These are phyloP conservation scores for Parmelia sp. DNA, from an alignment of 495 filamentous ascomycete genomes.

Conservation along the genomic window DNA sequence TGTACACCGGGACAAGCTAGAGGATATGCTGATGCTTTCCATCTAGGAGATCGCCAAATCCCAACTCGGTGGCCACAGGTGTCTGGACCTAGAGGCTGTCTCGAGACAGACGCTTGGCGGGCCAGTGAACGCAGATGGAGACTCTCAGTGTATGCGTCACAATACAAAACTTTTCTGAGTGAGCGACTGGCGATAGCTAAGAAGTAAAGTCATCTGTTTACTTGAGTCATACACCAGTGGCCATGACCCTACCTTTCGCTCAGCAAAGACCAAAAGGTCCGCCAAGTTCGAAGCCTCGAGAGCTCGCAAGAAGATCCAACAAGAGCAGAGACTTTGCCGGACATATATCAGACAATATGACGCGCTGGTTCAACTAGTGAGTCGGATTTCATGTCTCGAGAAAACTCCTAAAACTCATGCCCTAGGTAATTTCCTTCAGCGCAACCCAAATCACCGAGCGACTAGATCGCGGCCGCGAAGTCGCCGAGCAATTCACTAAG, in stretches of 20 bases:
- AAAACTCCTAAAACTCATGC: neutral
- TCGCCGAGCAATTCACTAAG: conserved; percentile 19
- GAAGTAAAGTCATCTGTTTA: conserved; percentile 15
- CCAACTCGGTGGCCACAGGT: conserved; percentile 13
- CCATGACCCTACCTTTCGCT: neutral
- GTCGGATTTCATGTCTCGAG: neutral
- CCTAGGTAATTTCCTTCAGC: conserved; percentile 4
- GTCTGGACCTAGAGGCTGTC: conserved; percentile 8
- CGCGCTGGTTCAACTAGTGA: conserved; percentile 17
- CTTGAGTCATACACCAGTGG: neutral
- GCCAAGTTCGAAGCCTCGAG: conserved; percentile 11
- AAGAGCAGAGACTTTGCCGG: conserved; percentile 19
- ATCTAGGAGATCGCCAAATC: conserved; percentile 6
- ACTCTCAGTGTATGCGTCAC: conserved; percentile 5
- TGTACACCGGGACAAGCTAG: neutral
- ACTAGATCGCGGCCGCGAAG: conserved; percentile 3
- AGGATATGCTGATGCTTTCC: neutral
- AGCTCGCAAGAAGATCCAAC: conserved; percentile 18
- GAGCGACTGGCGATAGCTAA: neutral
- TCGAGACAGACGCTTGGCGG: conserved; percentile 17
- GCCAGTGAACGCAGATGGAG: conserved; percentile 8
- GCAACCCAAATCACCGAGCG: conserved; percentile 16
- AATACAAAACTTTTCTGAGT: neutral
- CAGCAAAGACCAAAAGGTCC: neutral
- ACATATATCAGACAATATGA: conserved; percentile 22